Evolutionary conservation across 176 grass and related monocot species (phyloP).

Genomic region (Poa pratensis): DNA sequence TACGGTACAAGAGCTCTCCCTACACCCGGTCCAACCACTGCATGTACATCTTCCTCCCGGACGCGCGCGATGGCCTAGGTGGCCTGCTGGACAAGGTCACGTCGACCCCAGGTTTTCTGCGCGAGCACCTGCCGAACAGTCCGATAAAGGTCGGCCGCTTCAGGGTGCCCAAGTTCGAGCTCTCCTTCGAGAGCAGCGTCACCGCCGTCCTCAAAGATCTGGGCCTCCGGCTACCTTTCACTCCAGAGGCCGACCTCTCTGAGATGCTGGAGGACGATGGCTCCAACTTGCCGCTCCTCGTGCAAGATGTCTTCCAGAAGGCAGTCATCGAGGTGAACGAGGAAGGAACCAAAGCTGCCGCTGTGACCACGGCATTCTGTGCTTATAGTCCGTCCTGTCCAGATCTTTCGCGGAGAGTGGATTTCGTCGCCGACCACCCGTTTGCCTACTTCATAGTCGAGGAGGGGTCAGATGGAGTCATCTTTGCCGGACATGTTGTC

Average conservation of each 20-base stretch:
- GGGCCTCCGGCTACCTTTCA: neutral
- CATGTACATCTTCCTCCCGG: constrained; percentile 26
- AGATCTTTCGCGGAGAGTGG: neutral
- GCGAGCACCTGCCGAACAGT: neutral
- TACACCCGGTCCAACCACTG: neutral
- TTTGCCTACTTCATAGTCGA: constrained; percentile 23
- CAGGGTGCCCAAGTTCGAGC: constrained; percentile 16
- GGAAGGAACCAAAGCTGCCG: constrained; percentile 22
- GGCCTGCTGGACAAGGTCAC: constrained; percentile 15
- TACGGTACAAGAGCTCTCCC: neutral
- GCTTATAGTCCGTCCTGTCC: neutral
- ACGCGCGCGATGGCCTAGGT: neutral
- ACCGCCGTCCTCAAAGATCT: neutral
- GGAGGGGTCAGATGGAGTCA: neutral
- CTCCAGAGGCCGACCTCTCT: neutral
- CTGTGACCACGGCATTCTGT: neutral
- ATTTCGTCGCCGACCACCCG: constrained; percentile 23
- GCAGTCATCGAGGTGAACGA: constrained; percentile 9
- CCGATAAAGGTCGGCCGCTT: neutral
- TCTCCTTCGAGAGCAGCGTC: neutral
- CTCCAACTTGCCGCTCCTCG: neutral
- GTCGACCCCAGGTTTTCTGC: neutral
- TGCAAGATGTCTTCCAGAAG: neutral
- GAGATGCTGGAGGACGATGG: constrained; percentile 9
- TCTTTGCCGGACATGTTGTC: constrained; percentile 6